phyloP scores from a whole-genome alignment of 345 rosid genomes.

The Physaria fendleri region DNA sequence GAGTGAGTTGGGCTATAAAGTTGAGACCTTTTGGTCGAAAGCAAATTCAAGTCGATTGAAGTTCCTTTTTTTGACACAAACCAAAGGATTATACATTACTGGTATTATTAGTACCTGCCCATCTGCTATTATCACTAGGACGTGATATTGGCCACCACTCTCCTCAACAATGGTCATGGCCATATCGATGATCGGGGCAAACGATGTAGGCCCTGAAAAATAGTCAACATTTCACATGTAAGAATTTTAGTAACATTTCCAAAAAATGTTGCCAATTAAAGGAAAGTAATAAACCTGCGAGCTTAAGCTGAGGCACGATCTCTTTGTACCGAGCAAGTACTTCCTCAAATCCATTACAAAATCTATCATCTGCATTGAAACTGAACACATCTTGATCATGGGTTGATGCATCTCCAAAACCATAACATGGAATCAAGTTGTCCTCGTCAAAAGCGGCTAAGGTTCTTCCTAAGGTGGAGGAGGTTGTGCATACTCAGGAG shows the following conservation, averaged over 20 bases:
- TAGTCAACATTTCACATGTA: no score
- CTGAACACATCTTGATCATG: constrained; percentile 92
- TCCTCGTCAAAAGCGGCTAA: constrained; percentile 86
- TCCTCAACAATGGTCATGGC: constrained; percentile 78
- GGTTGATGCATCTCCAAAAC: constrained; percentile 97
- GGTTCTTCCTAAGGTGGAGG: constrained; percentile 56
- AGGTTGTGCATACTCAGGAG: constrained; percentile 38
- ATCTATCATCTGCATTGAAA: constrained; percentile 56
- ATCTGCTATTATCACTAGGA: constrained; percentile 83
- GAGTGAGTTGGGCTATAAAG: no score
- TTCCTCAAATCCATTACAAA: constrained; percentile 85
- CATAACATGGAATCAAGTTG: constrained; percentile 88
- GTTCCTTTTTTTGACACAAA: no score
- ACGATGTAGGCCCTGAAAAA: constrained; percentile 97
- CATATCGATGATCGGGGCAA: constrained; percentile 84
- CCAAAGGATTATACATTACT: no score
- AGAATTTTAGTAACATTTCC: no score
- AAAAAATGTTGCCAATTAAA: no score
- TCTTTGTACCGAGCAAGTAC: constrained; percentile 71
- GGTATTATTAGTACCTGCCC: no score
- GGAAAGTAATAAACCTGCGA: no score
- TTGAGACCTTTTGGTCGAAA: no score
- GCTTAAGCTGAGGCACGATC: constrained; percentile 69
- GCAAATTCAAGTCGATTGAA: no score
- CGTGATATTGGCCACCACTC: constrained; percentile 90